Evolutionary conservation across 495 filamentous ascomycete species (phyloP), one percentile per base, ranked within the genome.

Genomic region (Penicillium flavigenum): DNA sequence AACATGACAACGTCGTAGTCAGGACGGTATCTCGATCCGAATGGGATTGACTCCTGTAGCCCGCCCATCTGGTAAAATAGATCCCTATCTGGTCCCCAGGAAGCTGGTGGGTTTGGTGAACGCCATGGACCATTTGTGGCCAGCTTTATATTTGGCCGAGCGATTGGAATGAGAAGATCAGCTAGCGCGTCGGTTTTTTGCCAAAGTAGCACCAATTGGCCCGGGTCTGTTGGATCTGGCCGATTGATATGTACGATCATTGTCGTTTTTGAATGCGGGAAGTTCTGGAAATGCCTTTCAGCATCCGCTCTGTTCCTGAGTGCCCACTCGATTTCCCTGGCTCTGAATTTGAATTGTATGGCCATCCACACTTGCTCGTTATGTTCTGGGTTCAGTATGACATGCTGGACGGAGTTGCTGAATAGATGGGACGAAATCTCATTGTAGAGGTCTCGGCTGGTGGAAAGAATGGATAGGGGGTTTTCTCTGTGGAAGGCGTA

Each of bases 361-460:
- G 1, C 3, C 48, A 51, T 38, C 48, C 48, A 39, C 1, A 17
- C 9, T 9, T 26, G 6, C 5, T 9, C 8, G 12, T 26, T 10
- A 17, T 51, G n/a, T 27, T 1, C 20, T 10, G 19, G 19, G 11
- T 27, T 38, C 11, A 51, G 3, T 10, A 6, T 7, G 4, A 51
- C 26, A 12, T 2, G 0, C 9, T 48, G n/a, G n/a, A 10, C 31
- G 29, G 8, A 12, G 27, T 51, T 38, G 2, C 26, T 7, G 11
- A 38, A 51, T 34, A 51, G 20, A 26, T 51, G 48, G 4, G 34
- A 36, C 3, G 48, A 51, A 10, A 51, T 26, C 48, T 51, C 48
- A 17, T 26, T 51, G 5, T 38, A 51, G 7, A 51, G 48, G 14
- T 39, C 39, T 11, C 14, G 12, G 27, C 48, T 51, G 12, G 31